Evolutionary conservation across 306 rosid species (phyloP), one percentile per base, ranked within the genome.

Genomic region (Morella rubra): DNA sequence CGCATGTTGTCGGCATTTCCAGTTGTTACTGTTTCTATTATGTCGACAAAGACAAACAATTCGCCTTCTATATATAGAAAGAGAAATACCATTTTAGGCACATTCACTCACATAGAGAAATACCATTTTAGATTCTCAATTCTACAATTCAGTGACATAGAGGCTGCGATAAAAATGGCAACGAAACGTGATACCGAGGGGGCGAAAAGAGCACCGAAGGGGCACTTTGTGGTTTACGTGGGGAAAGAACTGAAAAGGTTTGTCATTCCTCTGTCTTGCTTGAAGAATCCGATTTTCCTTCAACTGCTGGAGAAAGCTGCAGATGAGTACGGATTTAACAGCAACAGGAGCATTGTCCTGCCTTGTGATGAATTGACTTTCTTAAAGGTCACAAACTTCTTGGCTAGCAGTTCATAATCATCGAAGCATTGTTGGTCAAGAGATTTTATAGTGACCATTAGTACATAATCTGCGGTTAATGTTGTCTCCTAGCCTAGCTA

Each of bases 281-380:
- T 81, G 84, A 86, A 81, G 79, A 79, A 81, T 46, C 55, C 75
- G 2, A 59, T 1, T 2, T 84, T 86, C 41, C 84, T 69, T 72
- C 41, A 79, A 37, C 64, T 86, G 27, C 55, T 81, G 71, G 85
- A 81, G 72, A 75, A 84, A 73, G 81, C 87, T 12, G 83, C 90
- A 12, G 82, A 79, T 5, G 86, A 81, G 51, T 76, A 68, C 10
- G 86, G 80, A 22, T 71, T 76, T 8, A n/a, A 53, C 16, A 0
- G 75, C 69, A 65, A 74, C 40, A 73, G 58, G 56, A 79, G 81
- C 72, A 80, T 81, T 47, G 79, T 81, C 40, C 56, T 86, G 41
- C 87, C 87, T 55, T 86, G 87, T 65, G 84, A 83, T 27, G 86
- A 78, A 76, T 73, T 79, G 40, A 62, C 80, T 77, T 86, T 86